Percentiles rank a stretch among this genome's conserved stretches.
phyloP scores from a whole-genome alignment of 1,284 basidiomycete species.

The Rhodotorula mucilaginosa region DNA sequence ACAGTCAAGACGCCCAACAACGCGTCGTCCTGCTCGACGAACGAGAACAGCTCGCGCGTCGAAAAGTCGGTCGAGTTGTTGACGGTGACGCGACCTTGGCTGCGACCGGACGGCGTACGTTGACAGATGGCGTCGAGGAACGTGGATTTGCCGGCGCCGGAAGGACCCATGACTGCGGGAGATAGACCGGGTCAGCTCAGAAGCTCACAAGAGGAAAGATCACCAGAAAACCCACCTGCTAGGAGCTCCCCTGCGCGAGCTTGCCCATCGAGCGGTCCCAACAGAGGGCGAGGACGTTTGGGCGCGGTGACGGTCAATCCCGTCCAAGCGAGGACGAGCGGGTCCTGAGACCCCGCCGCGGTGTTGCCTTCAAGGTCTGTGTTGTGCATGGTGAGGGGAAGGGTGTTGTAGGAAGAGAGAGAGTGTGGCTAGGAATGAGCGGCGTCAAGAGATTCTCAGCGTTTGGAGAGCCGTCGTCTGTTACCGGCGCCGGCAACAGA shows the following conservation, averaged over 20 bases:
- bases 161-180: constrained; percentile 47
- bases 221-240: constrained; percentile 10
- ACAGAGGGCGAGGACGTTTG: constrained; percentile 15
- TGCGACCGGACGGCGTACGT: constrained; percentile 31
- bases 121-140: constrained; percentile 49
- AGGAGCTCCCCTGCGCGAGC: constrained; percentile 26
- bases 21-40: constrained; percentile 52
- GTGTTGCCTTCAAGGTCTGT: not conserved
- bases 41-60: constrained; percentile 39
- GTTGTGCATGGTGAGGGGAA: not conserved
- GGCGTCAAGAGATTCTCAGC: too few species aligned
- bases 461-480: too few species aligned
- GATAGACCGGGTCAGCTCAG: not conserved
- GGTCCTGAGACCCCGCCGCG: not conserved
- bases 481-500: too few species aligned
- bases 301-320: constrained; percentile 16
- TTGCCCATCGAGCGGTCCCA: constrained; percentile 6
- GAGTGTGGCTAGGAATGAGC: too few species aligned
- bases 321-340: constrained; percentile 24
- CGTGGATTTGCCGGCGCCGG: constrained; percentile 50
- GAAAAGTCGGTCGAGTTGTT: constrained; percentile 22
- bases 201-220: not conserved
- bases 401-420: not conserved
- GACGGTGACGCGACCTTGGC: constrained; percentile 21
- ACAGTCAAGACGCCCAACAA: constrained; percentile 51